These are phyloP conservation scores for Syzygium jambos DNA, from an alignment of 345 rosid genomes.

Conservation along the genomic window DNA sequence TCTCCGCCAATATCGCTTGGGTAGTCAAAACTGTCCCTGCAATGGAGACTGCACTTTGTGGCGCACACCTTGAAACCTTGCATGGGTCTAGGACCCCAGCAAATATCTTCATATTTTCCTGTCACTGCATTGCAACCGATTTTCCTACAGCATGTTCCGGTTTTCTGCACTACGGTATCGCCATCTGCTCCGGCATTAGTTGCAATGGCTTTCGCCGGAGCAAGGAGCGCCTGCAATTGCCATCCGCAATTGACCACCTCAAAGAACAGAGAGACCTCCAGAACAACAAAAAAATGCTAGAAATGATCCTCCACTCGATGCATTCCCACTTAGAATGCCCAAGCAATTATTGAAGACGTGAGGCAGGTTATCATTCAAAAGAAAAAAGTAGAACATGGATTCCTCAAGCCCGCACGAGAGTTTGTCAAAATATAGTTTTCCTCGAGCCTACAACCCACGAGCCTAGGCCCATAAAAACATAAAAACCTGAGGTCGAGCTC, in stretches of 20 bases:
- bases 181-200: conserved; percentile 68
- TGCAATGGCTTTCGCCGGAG: conserved; percentile 71
- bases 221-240: conserved; percentile 74
- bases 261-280: not conserved
- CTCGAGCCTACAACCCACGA: fast-evolving
- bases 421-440: not conserved
- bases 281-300: not conserved
- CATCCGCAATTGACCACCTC: conserved; percentile 34
- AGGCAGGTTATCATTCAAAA: not conserved
- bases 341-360: not conserved
- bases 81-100: conserved; percentile 70
- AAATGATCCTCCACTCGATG: not conserved
- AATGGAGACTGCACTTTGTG: conserved; percentile 71
- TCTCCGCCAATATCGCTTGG: conserved; percentile 67
- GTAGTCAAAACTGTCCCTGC: conserved; percentile 67
- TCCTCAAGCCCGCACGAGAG: not conserved
- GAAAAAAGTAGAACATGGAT: not conserved
- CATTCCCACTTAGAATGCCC: not conserved
- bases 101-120: conserved; percentile 58
- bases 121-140: conserved; percentile 75
- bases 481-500: not conserved
- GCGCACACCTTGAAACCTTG: conserved; percentile 66
- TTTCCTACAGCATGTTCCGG: conserved; percentile 40
- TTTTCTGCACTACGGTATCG: conserved; percentile 57
- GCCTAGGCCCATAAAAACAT: not conserved